Conservation (phyloP, 768 basidiomycete genomes). For the Tylopilus subfusipes region DNA sequence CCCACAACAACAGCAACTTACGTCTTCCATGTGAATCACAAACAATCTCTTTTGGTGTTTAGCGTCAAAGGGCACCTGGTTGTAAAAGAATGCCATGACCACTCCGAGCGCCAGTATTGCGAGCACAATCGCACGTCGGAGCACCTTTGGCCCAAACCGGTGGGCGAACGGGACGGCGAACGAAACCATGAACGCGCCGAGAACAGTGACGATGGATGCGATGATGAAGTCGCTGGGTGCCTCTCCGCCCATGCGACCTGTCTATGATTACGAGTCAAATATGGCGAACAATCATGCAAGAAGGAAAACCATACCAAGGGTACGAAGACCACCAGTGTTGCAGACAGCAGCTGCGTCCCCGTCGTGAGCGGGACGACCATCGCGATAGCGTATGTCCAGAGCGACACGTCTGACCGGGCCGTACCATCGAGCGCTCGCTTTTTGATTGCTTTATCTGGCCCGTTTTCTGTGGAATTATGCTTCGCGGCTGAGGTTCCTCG, state of each 20-base stretch:
- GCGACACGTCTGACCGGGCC: conserved; percentile 40
- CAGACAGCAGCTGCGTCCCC: conserved; percentile 54
- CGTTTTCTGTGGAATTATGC: not conserved
- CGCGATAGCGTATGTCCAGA: conserved; percentile 63
- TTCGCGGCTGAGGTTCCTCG: conserved; percentile 17
- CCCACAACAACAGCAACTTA: conserved; percentile 33
- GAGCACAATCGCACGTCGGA: conserved; percentile 41
- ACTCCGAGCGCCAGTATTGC: conserved; percentile 45
- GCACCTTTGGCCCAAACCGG: conserved; percentile 49
- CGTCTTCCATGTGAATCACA: conserved; percentile 82
- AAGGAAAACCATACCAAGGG: conserved; percentile 56
- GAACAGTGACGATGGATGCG: conserved; percentile 64
- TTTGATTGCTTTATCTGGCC: not conserved
- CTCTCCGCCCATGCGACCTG: conserved; percentile 76
- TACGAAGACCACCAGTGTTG: conserved; percentile 83
- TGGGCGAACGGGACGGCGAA: conserved; percentile 69
- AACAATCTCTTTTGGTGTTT: conserved; percentile 89
- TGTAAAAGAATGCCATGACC: conserved; percentile 58
- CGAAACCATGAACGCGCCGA: conserved; percentile 57
- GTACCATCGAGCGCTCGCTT: not conserved
- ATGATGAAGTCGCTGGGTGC: conserved; percentile 89
- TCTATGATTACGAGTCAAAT: conserved; percentile 40
- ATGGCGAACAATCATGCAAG: not conserved
- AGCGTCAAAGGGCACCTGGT: conserved; percentile 64
- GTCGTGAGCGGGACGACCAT: conserved; percentile 52